Base-by-base conservation (phyloP, 2,329 filamentous ascomycete species). In the Cladophialophora psammophila region DNA sequence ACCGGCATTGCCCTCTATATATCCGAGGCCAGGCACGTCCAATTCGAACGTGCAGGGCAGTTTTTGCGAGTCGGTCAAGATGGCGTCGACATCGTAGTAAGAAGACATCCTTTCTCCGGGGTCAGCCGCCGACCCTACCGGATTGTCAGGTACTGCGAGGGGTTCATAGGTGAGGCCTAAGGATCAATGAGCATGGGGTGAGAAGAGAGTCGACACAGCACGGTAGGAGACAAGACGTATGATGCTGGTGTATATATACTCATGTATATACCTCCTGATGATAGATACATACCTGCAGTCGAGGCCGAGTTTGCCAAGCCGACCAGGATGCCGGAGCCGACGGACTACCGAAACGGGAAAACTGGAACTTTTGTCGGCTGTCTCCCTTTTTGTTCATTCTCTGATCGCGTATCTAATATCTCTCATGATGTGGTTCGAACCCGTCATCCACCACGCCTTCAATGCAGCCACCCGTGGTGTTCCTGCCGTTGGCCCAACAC, bases 41-140 rank as follows among this genome's bases (percentile, higher is more conserved):
- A 97, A 87, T 76, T 97, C 91, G 80, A 98, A 97, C 60, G 91
- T 96, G 82, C 94, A 97, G 48, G 95, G 94, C 36, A 97, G 88
- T 91, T 97, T 98, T 89, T 97, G 92, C 5, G 80, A 78, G 71
- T 82, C 80, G 1, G 81, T 83, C 64, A 83, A 69, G 45, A 82
- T 82, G 12, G 80, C 80, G 67, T 83, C 80, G 60, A 82, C 77
- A 70, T 83, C 80, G 73, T 83, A 82, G 71, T 82, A 83, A 56
- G 72, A 72, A 69, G 72, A 72, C 31, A 55, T 52, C 38, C 45
- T 34, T 64, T 26, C 34, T 31, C 9, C 36, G 18, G 18, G n/a
- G 18, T 38, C 15, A 15, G 32, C 13, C 13, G 9, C 18, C 32
- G 13, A 26, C 13, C 42, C 18, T 48, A 10, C 42, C 18, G 10